Base-by-base conservation (phyloP, 192 early-diverging fungal species). In the Kappamyces sp. region DNA sequence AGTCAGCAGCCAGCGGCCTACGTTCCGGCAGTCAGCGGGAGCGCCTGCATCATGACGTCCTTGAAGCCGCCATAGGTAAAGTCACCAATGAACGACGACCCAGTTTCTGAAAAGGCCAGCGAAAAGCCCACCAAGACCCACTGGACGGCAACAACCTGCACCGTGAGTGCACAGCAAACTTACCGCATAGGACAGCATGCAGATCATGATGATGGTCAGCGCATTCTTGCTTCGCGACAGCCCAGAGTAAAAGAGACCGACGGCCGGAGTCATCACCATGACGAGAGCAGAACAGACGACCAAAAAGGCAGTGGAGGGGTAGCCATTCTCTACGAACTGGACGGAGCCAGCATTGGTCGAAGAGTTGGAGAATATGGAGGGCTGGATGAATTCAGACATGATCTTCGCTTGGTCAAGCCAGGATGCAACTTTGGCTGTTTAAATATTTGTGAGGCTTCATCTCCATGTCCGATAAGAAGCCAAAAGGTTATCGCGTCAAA, bases 211-310 rank as follows among this genome's bases (percentile, higher is more conserved):
- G 55, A 98, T 63, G 6, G 89, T 89, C 8, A 98, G 79, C 0
- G 92, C 87, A 77, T 94, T 94, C 74, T 98, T 98, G 64, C 78
- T 78, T 33, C 92, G 77, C 6, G 88, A 84, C 87, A 97, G 86
- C 37, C 96, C 96, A 52, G 90, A 89, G 80, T 99, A 99, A 58
- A 97, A 93, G 74, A 93, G 86, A 3, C 92, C 93, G 36, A 99
- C 83, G 40, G 90, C 95, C 1, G 95, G 95, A 31, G 86, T 84
- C 93, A 98, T 98, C 61, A 98, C 75, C 71, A 92, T 92, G 40
- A 98, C 92, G 40, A 94, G 69, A 0, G 86, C 87, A 2, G 91
- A 75, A n/a, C 79, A 76, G 37, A 78, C 55, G 31, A 91, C 65
- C n/a, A 90, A 77, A 63, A 70, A 79, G 13, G 63, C 75, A n/a